phyloP scores from a whole-genome alignment of 441 rosid species.

The Capsella rubella region DNA sequence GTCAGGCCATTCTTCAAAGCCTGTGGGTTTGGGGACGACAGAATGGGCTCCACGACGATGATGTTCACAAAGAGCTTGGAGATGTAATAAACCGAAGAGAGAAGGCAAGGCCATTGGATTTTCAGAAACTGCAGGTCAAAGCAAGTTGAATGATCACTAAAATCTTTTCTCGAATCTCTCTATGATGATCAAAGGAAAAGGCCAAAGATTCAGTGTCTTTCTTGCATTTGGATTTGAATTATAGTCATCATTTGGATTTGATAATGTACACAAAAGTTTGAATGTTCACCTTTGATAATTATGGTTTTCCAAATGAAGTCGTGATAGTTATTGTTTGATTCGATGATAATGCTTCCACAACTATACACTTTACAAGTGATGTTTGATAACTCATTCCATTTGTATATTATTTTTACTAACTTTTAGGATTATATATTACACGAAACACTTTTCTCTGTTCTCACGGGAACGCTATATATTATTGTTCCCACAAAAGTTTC shows the following conservation, averaged over 20 bases:
- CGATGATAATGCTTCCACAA: too few species aligned
- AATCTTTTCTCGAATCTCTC: slow-evolving; percentile 10
- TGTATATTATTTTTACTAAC: too few species aligned
- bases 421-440: too few species aligned
- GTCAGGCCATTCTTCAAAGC: slow-evolving; percentile 76
- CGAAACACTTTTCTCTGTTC: not conserved
- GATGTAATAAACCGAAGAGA: not conserved
- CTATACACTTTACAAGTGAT: too few species aligned
- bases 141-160: slow-evolving; percentile 21
- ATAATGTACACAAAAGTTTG: not conserved
- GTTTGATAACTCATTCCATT: too few species aligned
- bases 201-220: slow-evolving; percentile 18
- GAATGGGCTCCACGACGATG: slow-evolving; percentile 84
- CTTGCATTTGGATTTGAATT: slow-evolving; percentile 30
- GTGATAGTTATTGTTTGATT: not conserved
- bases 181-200: slow-evolving; percentile 17
- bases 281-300: not conserved
- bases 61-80: slow-evolving; percentile 54
- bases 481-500: not conserved
- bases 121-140: slow-evolving; percentile 21
- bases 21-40: slow-evolving; percentile 86
- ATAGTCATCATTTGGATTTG: not conserved
- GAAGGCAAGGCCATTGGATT: slow-evolving; percentile 11
- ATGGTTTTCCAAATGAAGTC: too few species aligned
- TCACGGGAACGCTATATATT: not conserved